Percentiles rank a stretch among this genome's conserved stretches.
Conservation (phyloP, 2,329 filamentous ascomycete genomes). For the Stagonosporopsis rhizophila region DNA sequence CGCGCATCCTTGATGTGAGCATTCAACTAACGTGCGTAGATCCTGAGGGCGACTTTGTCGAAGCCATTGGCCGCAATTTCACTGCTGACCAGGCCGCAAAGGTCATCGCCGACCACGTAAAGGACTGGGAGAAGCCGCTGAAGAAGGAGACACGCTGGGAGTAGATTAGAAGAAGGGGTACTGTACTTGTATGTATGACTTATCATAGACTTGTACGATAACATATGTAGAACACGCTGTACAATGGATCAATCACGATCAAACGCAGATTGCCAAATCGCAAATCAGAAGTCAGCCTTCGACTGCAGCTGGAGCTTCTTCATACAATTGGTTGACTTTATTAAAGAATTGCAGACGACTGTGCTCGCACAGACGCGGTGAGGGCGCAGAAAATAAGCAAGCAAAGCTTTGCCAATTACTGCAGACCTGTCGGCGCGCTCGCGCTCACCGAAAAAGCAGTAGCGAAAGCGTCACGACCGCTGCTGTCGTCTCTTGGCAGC, state of each 20-base stretch:
- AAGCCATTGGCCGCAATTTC: slow-evolving; percentile 93
- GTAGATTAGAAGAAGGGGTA: slow-evolving; percentile 8
- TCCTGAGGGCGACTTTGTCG: slow-evolving; percentile 96
- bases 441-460: not conserved
- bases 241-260: slow-evolving; percentile 1
- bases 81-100: slow-evolving; percentile 84
- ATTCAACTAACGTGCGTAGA: slow-evolving; percentile 62
- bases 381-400: not conserved
- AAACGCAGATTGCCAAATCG: not conserved
- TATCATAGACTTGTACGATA: slow-evolving; percentile 8
- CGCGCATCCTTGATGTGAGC: not conserved
- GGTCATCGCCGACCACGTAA: slow-evolving; percentile 85
- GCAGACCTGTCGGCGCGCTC: not conserved
- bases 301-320: not conserved
- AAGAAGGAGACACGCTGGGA: slow-evolving; percentile 53
- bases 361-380: not conserved
- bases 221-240: slow-evolving; percentile 13
- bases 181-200: slow-evolving; percentile 19
- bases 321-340: not conserved
- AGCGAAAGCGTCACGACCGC: not conserved
- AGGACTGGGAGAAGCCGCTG: slow-evolving; percentile 71
- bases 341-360: not conserved
- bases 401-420: not conserved
- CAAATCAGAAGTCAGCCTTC: no score
- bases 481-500: slow-evolving; percentile 6